Conservation (phyloP, 139 green algal species). For the Chlamydomonas sphaeroides region DNA sequence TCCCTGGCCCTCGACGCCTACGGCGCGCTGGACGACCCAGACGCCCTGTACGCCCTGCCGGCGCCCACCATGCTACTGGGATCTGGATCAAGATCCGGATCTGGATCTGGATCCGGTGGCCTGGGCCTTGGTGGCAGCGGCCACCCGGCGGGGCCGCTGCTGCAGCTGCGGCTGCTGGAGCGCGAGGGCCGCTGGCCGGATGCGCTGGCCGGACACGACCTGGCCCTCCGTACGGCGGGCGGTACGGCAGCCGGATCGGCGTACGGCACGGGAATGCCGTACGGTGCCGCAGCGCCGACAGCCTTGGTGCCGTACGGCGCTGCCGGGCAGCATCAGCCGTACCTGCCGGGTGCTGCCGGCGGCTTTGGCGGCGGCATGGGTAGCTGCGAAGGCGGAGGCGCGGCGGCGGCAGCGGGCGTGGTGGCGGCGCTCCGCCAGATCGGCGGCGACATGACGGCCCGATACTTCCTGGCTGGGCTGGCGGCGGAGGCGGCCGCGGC, state of each 20-base stretch:
- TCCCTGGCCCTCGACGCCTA: conserved; percentile 81
- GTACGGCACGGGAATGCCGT: no score
- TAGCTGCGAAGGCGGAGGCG: no score
- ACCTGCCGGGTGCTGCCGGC: no score
- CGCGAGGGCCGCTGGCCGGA: conserved; percentile 56
- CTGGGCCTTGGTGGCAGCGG: background rate
- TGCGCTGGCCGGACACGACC: conserved; percentile 54
- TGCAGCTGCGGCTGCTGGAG: conserved; percentile 50
- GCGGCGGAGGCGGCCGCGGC: background rate
- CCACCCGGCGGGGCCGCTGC: background rate
- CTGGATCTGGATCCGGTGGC: no score
- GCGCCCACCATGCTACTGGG: conserved; percentile 20
- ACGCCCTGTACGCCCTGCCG: conserved; percentile 83
- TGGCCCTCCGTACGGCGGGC: conserved; percentile 14
- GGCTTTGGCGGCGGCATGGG: background rate
- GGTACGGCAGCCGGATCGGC: no score
- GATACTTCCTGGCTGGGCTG: conserved; percentile 19
- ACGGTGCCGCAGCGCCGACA: no score
- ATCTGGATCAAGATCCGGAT: no score
- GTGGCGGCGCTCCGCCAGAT: conserved; percentile 30
- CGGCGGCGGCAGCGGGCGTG: conserved; percentile 1
- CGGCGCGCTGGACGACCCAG: conserved; percentile 75
- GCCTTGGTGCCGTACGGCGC: no score
- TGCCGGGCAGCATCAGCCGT: no score
- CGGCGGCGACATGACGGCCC: conserved; percentile 17